These are phyloP conservation scores for Fusarium sp. DNA, from an alignment of 2,329 filamentous ascomycete genomes.

Conservation along the genomic window DNA sequence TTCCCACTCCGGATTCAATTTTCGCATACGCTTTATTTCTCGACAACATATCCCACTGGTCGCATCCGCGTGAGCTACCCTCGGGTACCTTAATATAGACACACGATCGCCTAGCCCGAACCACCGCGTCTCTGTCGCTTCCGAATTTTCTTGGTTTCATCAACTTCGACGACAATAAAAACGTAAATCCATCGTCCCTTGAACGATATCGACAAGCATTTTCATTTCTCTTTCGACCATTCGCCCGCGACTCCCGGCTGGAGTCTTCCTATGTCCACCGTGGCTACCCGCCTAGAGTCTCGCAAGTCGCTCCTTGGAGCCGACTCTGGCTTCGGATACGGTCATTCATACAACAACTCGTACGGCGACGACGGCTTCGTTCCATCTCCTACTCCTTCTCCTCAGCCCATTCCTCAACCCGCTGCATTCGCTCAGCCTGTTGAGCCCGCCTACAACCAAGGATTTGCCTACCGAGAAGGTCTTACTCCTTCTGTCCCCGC, in stretches of 20 bases:
- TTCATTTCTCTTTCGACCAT: constrained; percentile 17
- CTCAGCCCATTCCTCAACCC: constrained; percentile 40
- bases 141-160: constrained; percentile 10
- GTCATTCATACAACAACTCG: constrained; percentile 52
- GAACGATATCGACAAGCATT: constrained; percentile 27
- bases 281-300: constrained; percentile 58
- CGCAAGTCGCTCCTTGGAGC: constrained; percentile 56
- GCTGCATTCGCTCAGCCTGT: constrained; percentile 47
- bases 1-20: constrained; percentile 21
- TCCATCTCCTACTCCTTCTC: constrained; percentile 32
- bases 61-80: constrained; percentile 26
- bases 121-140: constrained; percentile 27
- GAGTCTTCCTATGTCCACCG: constrained; percentile 52
- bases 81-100: constrained; percentile 19
- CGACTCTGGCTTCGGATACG: constrained; percentile 56
- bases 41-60: constrained; percentile 17
- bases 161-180: constrained; percentile 5
- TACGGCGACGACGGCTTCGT: constrained; percentile 46
- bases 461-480: constrained; percentile 56
- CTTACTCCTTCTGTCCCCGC: constrained; percentile 52
- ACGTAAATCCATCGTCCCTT: constrained; percentile 23
- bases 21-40: constrained; percentile 18
- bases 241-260: constrained; percentile 53
- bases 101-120: constrained; percentile 33
- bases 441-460: constrained; percentile 51